These are phyloP conservation scores for Capronia americana DNA, from an alignment of 2,329 filamentous ascomycete genomes.

Conservation along the genomic window DNA sequence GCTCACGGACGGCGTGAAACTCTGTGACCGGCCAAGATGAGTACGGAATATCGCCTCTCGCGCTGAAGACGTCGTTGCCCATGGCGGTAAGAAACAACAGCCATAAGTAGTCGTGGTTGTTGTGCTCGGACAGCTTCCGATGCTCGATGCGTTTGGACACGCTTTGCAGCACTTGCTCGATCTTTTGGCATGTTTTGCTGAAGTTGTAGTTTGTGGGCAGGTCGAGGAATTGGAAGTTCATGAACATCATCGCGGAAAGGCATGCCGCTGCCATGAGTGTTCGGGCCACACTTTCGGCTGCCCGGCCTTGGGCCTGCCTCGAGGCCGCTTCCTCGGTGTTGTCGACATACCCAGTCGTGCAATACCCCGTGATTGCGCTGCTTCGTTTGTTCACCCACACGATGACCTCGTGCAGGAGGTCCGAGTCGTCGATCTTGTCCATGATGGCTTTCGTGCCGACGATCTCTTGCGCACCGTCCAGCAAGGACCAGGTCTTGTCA, in stretches of 20 bases:
- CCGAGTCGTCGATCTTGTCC: slow-evolving; percentile 12
- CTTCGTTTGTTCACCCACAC: slow-evolving; percentile 26
- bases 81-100: slow-evolving; percentile 21
- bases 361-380: slow-evolving; percentile 19
- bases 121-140: not conserved
- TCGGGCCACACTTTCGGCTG: not conserved
- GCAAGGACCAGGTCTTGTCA: not conserved
- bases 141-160: not conserved
- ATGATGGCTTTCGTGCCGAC: slow-evolving; percentile 23
- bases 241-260: slow-evolving; percentile 24
- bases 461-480: slow-evolving; percentile 23
- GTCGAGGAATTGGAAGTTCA: slow-evolving; percentile 26
- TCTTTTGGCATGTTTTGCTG: slow-evolving; percentile 23
- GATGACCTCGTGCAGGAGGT: slow-evolving; percentile 21
- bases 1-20: slow-evolving; percentile 14
- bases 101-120: slow-evolving; percentile 19
- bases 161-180: slow-evolving; percentile 18
- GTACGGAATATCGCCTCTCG: slow-evolving; percentile 26
- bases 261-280: slow-evolving; percentile 17
- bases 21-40: slow-evolving; percentile 22
- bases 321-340: slow-evolving; percentile 6
- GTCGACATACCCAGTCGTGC: slow-evolving; percentile 20
- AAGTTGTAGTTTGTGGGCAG: slow-evolving; percentile 29
- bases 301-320: not conserved
- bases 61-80: slow-evolving; percentile 26